Base-by-base conservation (phyloP, 495 filamentous ascomycete genomes). In the Hypoxylon perforatum region DNA sequence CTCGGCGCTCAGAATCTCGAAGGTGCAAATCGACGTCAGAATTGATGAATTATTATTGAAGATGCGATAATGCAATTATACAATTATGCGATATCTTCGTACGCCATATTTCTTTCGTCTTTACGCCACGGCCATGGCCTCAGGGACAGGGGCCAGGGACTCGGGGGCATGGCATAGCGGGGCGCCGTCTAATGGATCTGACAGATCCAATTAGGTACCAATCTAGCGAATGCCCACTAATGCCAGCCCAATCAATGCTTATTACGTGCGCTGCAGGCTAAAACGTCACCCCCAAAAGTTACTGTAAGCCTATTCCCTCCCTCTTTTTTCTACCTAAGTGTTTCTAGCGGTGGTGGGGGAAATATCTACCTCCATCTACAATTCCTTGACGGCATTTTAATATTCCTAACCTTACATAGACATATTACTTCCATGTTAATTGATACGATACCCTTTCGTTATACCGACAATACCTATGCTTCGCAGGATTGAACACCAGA, bases 1-100 rank as follows among this genome's bases (percentile, higher is more conserved):
- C 25, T 28, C 7, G 7, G 25, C 25, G 25, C 25, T 19, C 12
- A 17, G 36, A 41, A 35, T 28, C 23, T n/a, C 11, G 49, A 35
- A 7, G 18, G 17, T 44, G 23, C 30, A 57, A 49, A 39, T 53
- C 52, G 57, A 67, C 64, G 64, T 67, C 64, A 67, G 64, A 67
- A 67, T 28, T 28, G 25, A 28, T 28, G 25, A 28, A 28, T 28
- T 28, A 7, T 61, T 66, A 60, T 49, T 50, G 35, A 66, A 53
- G 48, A 65, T 53, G 35, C 49, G 54, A 64, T 64, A 64, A 28
- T 28, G 25, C 25, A 28, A 28, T 28, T 3, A 28, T 28, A 28
- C 25, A 28, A 28, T 28, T 3, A 28, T 28, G 7, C 25, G 25
- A 28, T 28, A 28, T 7, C 25, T 28, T 28, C 7, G 7, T 28